Evolutionary conservation across 2,329 filamentous ascomycete genomes (phyloP).

Genomic region (Ilyonectria destructans): DNA sequence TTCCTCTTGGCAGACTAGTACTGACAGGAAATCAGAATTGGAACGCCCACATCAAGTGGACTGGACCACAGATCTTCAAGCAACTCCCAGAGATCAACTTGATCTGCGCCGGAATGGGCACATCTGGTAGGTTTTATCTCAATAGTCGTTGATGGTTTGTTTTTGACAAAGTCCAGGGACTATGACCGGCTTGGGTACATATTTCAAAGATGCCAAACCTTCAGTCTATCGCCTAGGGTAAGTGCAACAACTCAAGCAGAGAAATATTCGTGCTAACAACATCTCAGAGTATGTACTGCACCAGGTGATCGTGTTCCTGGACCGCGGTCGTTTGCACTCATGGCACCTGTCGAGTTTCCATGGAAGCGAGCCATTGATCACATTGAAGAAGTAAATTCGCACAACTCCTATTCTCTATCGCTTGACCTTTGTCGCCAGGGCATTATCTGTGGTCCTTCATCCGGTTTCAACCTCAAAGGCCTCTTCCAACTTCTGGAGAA

Average conservation of each 20-base stretch:
- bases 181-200: conserved; percentile 66
- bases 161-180: conserved; percentile 48
- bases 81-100: conserved; percentile 72
- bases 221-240: conserved; percentile 58
- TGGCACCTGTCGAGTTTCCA: conserved; percentile 69
- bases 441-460: conserved; percentile 73
- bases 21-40: conserved; percentile 59
- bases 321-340: conserved; percentile 67
- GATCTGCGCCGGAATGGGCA: conserved; percentile 72
- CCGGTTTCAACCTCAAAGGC: conserved; percentile 71
- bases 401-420: conserved; percentile 68
- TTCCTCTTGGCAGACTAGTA: neutral
- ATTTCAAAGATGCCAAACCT: conserved; percentile 65
- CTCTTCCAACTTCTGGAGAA: conserved; percentile 66
- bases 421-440: conserved; percentile 71
- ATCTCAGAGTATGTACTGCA: conserved; percentile 65
- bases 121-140: conserved; percentile 63
- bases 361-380: conserved; percentile 71
- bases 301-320: conserved; percentile 73
- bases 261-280: too few species aligned
- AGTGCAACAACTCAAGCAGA: too few species aligned
- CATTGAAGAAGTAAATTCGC: conserved; percentile 71
- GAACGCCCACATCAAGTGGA: conserved; percentile 72
- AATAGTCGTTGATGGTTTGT: conserved; percentile 35
- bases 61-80: conserved; percentile 70